phyloP scores from a whole-genome alignment of 2,329 filamentous ascomycete genomes.

The Ilyonectria destructans region DNA sequence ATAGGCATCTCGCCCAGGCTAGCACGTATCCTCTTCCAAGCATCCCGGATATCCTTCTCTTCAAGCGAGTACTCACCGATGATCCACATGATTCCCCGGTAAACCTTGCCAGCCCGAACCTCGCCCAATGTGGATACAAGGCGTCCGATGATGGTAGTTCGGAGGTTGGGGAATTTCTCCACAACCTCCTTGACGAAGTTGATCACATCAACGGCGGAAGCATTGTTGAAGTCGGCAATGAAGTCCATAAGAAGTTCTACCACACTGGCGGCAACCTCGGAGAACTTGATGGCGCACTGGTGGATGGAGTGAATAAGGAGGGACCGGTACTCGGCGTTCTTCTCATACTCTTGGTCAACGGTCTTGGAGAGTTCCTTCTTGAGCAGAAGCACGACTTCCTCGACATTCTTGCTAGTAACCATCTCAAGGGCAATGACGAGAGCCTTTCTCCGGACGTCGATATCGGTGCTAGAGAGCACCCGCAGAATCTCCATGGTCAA shows the following conservation, averaged over 20 bases:
- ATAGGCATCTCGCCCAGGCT: constrained; percentile 98
- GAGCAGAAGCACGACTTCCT: constrained; percentile 94
- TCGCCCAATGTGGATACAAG: constrained; percentile 93
- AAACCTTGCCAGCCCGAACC: constrained; percentile 97
- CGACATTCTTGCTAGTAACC: constrained; percentile 99
- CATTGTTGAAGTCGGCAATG: constrained; percentile 98
- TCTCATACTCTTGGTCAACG: constrained; percentile 98
- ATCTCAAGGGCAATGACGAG: constrained; percentile 93
- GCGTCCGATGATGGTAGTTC: constrained; percentile 88
- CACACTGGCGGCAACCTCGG: constrained; percentile 96
- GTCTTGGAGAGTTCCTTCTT: constrained; percentile 99
- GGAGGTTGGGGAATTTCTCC: constrained; percentile 94
- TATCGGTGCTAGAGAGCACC: constrained; percentile 94
- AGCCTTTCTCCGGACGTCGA: constrained; percentile 95
- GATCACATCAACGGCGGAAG: constrained; percentile 96
- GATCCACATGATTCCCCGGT: constrained; percentile 97
- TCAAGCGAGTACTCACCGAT: constrained; percentile 97
- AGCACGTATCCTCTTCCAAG: constrained; percentile 95
- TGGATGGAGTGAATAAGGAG: constrained; percentile 97
- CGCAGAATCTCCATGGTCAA: constrained; percentile 97
- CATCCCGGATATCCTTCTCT: constrained; percentile 93
- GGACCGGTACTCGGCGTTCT: constrained; percentile 95
- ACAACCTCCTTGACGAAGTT: constrained; percentile 99
- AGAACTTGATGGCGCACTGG: constrained; percentile 99
- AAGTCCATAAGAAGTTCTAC: constrained; percentile 99